Percentiles rank a stretch among this genome's conserved stretches.
Evolutionary conservation across 1,284 basidiomycete species (phyloP).

Genomic region (Inonotus hispidus): DNA sequence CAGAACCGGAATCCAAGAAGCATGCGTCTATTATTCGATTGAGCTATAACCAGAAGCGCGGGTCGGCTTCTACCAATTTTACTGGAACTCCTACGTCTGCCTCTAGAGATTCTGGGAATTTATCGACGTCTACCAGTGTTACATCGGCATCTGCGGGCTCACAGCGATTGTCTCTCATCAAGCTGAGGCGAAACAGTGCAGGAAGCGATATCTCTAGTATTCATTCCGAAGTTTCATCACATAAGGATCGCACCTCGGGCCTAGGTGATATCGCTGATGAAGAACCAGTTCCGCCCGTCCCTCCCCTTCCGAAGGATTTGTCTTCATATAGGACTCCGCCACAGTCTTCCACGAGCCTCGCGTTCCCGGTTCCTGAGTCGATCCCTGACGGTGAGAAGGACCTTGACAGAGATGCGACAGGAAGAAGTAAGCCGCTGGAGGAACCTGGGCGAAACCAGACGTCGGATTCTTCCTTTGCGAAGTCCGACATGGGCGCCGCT

Average conservation of each 20-base stretch:
- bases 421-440: conserved; percentile 48
- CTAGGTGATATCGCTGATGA: conserved; percentile 59
- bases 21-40: conserved; percentile 49
- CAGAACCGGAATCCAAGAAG: conserved; percentile 40
- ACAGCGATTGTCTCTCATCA: conserved; percentile 55
- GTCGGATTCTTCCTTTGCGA: neutral
- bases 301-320: conserved; percentile 90
- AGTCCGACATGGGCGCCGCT: neutral
- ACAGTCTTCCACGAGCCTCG: conserved; percentile 44
- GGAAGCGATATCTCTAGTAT: conserved; percentile 81
- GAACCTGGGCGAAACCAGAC: conserved; percentile 33
- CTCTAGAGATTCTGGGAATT: conserved; percentile 78
- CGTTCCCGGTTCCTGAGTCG: conserved; percentile 39
- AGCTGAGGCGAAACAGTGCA: conserved; percentile 69
- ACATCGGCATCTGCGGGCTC: conserved; percentile 69
- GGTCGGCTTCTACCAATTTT: conserved; percentile 82
- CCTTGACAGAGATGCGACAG: conserved; percentile 34
- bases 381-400: conserved; percentile 36
- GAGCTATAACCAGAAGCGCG: conserved; percentile 77
- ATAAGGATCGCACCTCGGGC: conserved; percentile 62
- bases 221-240: conserved; percentile 57
- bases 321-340: conserved; percentile 71
- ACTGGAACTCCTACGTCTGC: conserved; percentile 68
- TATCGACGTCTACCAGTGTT: conserved; percentile 68
- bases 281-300: conserved; percentile 74